A percentile compares a stretch with the other conserved stretches of the same genome.
Evolutionary conservation across 139 green algal species (phyloP).

Genomic region (Pycnococcus provasolii): DNA sequence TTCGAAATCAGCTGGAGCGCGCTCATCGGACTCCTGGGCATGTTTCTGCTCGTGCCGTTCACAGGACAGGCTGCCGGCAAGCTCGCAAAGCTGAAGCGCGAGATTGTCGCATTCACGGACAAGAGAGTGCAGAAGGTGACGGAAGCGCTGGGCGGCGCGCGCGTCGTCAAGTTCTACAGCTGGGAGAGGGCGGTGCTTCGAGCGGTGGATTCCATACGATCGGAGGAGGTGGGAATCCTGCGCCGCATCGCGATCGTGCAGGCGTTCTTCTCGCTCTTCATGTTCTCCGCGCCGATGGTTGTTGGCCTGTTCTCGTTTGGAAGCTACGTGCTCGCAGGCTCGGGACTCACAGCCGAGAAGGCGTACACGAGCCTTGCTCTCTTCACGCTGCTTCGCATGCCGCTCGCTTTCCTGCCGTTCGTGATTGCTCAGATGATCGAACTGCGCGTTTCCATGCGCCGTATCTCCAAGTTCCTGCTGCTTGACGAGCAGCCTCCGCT

Average conservation of each 20-base stretch:
- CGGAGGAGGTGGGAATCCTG: conserved; percentile 18
- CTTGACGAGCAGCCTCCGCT: no score
- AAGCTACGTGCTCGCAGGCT: conserved; percentile 51
- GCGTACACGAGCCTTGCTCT: conserved; percentile 75
- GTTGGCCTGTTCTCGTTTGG: conserved; percentile 67
- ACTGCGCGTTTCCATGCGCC: neutral
- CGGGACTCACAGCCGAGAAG: conserved; percentile 43
- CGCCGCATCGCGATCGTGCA: conserved; percentile 7
- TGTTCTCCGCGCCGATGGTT: conserved; percentile 35
- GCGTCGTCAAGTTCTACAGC: conserved; percentile 41
- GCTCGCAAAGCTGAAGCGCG: conserved; percentile 44
- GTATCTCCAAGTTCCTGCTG: no score
- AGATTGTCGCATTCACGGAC: conserved; percentile 73
- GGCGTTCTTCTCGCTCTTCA: conserved; percentile 26
- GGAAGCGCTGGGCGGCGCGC: conserved; percentile 65
- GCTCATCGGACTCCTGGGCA: conserved; percentile 73
- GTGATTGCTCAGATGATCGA: conserved; percentile 25
- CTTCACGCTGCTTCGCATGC: conserved; percentile 83
- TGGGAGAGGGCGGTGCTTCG: conserved; percentile 35
- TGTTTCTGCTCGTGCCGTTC: conserved; percentile 57
- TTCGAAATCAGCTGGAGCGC: conserved; percentile 70
- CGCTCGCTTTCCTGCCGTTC: conserved; percentile 77
- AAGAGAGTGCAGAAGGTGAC: conserved; percentile 73
- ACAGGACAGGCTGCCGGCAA: conserved; percentile 54
- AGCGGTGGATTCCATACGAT: neutral